Evolutionary conservation across 2,329 filamentous ascomycete genomes (phyloP), one percentile per base, ranked within the genome.

Genomic region (Aspergillus novofumigatus): DNA sequence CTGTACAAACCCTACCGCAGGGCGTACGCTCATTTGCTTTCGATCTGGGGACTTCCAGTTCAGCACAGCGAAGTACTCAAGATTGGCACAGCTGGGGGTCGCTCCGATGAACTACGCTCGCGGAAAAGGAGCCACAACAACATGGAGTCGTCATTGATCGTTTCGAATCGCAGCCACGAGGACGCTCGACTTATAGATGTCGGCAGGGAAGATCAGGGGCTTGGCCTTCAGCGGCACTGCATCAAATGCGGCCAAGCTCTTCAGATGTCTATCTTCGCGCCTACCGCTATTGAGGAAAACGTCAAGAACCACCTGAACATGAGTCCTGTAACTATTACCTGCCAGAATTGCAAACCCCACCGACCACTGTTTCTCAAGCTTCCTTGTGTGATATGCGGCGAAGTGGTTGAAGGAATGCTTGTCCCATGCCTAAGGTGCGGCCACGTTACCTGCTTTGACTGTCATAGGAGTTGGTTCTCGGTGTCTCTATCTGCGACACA

Each of bases 41-140:
- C 79, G n/a, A 78, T 81, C 8, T 87, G 84, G 85, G 79, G 78
- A 11, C 62, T 87, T 10, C 73, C 78, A 11, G 76, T 82, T 23
- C 75, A 82, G 60, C 77, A 80, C 51, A 80, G 81, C 14, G 84
- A 87, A 67, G 74, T 87, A 1, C 74, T 86, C 26, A 86, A 85
- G 62, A 81, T 83, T 56, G 80, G 81, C 51, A 76, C 77, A 0
- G 64, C 78, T 4, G 68, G 72, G 9, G 69, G 72, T 1, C 74
- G 75, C 56, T 72, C 72, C 38, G 51, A 54, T n/a, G 65, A 68
- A 29, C 32, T 58, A 51, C 59, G 56, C 28, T 53, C 58, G 29
- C 62, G 59, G 41, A 62, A 65, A 26, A 62, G 64, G 62, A 64
- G 64, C 47, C 66, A 67, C 51, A 65, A 55, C 29, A 65, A 60